Evolutionary conservation across 257 asterid genomes (phyloP).

Genomic region (Przewalskia tangutica): DNA sequence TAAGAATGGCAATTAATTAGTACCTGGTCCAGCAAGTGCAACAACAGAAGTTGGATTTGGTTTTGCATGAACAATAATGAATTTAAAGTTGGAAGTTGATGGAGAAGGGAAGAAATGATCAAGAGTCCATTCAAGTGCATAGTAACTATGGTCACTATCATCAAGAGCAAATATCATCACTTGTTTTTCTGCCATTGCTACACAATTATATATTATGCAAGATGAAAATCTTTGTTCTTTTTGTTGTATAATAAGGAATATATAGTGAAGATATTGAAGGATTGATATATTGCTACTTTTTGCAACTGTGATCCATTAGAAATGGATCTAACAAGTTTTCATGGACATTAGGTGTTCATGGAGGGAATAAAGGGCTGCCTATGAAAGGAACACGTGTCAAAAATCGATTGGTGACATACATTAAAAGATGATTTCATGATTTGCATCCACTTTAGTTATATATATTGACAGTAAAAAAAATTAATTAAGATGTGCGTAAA

Average conservation of each 20-base stretch:
- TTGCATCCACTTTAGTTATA: not conserved
- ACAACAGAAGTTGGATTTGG: conserved; percentile 14
- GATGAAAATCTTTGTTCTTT: not conserved
- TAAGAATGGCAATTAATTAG: not conserved
- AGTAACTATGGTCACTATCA: conserved; percentile 32
- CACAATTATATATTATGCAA: not conserved
- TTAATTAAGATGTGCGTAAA: no score
- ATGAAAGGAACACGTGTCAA: not conserved
- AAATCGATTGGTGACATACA: not conserved
- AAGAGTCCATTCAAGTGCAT: conserved; percentile 33
- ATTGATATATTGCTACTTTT: not conserved
- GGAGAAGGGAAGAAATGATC: conserved; percentile 16
- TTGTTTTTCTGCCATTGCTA: conserved; percentile 10
- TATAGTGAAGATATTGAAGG: not conserved
- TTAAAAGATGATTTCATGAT: not conserved
- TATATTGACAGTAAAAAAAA: not conserved
- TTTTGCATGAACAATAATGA: conserved; percentile 22
- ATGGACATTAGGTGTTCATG: not conserved
- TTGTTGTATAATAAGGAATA: not conserved
- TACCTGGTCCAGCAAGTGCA: conserved; percentile 33
- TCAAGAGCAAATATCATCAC: conserved; percentile 28
- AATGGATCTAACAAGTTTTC: not conserved
- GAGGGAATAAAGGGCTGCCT: not conserved
- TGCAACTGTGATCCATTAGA: not conserved
- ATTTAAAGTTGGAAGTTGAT: conserved; percentile 13